These are phyloP conservation scores for Yamadazyma friedrichii DNA, from an alignment of 1,139 yeast species.

Conservation along the genomic window DNA sequence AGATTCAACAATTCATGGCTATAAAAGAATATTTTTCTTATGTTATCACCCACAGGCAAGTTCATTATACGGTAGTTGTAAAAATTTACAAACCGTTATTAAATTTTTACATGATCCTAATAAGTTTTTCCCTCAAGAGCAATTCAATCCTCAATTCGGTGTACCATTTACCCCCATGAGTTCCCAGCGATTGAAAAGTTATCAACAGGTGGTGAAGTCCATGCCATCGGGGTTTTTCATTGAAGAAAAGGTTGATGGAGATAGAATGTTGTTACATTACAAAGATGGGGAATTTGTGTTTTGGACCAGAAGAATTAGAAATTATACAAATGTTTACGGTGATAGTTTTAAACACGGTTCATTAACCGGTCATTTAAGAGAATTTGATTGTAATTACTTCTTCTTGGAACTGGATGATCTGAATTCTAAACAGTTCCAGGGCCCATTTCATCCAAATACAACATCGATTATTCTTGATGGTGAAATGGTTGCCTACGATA, in stretches of 20 bases:
- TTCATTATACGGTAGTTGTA: constrained; percentile 63
- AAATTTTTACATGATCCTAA: constrained; percentile 54
- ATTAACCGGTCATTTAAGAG: constrained; percentile 51
- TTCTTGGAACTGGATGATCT: not conserved
- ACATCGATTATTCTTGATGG: constrained; percentile 74
- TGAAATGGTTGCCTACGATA: constrained; percentile 90
- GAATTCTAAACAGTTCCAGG: constrained; percentile 5
- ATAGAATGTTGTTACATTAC: constrained; percentile 72
- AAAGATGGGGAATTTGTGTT: constrained; percentile 50
- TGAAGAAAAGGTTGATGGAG: constrained; percentile 95
- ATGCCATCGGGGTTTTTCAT: constrained; percentile 47
- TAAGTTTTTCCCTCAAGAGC: constrained; percentile 34
- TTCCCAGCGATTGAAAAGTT: constrained; percentile 53
- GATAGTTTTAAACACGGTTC: constrained; percentile 56
- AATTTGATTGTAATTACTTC: not conserved
- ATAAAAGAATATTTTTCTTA: constrained; percentile 3
- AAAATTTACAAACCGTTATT: constrained; percentile 61
- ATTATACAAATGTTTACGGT: constrained; percentile 77
- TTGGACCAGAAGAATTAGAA: constrained; percentile 68
- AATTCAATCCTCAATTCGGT: constrained; percentile 46
- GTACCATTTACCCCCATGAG: constrained; percentile 72
- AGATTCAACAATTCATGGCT: constrained; percentile 33
- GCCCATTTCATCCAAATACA: constrained; percentile 43
- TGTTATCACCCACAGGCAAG: constrained; percentile 69
- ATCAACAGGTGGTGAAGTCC: constrained; percentile 47